A percentile compares a stretch with the other conserved stretches of the same genome.
These are phyloP conservation scores for Schwanniomyces polymorphus DNA, from an alignment of 805 yeast genomes.

Conservation along the genomic window DNA sequence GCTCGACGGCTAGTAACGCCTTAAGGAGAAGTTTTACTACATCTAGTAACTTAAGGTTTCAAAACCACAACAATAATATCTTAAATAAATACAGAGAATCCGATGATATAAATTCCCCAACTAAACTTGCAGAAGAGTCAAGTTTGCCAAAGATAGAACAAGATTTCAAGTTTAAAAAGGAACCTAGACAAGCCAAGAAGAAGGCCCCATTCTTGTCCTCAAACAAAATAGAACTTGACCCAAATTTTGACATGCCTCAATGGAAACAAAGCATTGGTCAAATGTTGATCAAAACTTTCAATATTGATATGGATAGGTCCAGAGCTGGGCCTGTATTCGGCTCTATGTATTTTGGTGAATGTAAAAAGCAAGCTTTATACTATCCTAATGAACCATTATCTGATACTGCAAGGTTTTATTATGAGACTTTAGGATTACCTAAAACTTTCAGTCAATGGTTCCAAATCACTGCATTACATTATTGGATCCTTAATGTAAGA, in stretches of 20 bases:
- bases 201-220: slow-evolving; percentile 42
- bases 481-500: slow-evolving; percentile 91
- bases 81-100: slow-evolving; percentile 13
- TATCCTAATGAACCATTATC: slow-evolving; percentile 72
- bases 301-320: slow-evolving; percentile 86
- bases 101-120: slow-evolving; percentile 24
- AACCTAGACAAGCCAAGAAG: slow-evolving; percentile 33
- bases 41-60: slow-evolving; percentile 4
- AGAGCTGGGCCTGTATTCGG: slow-evolving; percentile 96
- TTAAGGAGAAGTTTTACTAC: slow-evolving; percentile 2
- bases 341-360: slow-evolving; percentile 78
- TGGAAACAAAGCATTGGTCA: slow-evolving; percentile 58
- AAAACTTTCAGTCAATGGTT: slow-evolving; percentile 94
- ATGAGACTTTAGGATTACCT: slow-evolving; percentile 79
- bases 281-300: slow-evolving; percentile 56
- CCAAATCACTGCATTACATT: slow-evolving; percentile 85
- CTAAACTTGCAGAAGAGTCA: slow-evolving; percentile 38
- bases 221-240: slow-evolving; percentile 35
- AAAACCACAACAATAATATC: slow-evolving; percentile 9
- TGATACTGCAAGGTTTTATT: slow-evolving; percentile 78
- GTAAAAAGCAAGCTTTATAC: slow-evolving; percentile 81
- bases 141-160: slow-evolving; percentile 38
- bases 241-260: slow-evolving; percentile 34
- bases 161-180: slow-evolving; percentile 23
- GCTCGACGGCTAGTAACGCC: not conserved